Conservation (phyloP, 768 basidiomycete species). For the Cystobasidium onofrii region DNA sequence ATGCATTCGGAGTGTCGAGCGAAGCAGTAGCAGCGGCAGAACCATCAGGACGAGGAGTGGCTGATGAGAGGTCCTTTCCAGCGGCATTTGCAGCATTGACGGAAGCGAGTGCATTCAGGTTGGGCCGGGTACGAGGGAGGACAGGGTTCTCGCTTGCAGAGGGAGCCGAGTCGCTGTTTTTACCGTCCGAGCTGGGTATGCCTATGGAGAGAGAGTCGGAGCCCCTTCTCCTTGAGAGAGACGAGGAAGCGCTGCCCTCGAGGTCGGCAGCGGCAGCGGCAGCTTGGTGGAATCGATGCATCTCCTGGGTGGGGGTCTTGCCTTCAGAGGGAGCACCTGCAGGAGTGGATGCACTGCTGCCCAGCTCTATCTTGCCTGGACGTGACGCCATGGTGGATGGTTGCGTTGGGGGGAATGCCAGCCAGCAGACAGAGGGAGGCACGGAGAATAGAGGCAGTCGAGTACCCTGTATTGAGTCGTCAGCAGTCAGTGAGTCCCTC, state of each 20-base stretch:
- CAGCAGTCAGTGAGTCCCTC: too few relatives aligned
- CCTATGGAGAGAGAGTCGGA: not conserved
- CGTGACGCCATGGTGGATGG: not conserved
- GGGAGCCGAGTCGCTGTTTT: not conserved
- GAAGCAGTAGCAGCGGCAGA: too few relatives aligned
- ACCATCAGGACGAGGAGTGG: not conserved
- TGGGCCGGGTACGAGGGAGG: not conserved
- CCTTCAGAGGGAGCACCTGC: not conserved
- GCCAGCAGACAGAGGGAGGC: too few relatives aligned
- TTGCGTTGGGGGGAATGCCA: not conserved
- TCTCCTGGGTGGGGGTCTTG: not conserved
- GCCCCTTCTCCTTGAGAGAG: not conserved
- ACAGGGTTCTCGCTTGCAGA: not conserved
- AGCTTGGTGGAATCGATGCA: not conserved
- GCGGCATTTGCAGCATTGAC: not conserved
- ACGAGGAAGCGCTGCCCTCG: not conserved
- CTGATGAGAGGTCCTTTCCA: not conserved
- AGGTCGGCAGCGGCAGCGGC: not conserved
- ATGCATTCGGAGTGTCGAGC: not conserved
- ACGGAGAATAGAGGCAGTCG: too few relatives aligned
- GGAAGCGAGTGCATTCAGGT: not conserved
- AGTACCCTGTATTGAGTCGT: too few relatives aligned
- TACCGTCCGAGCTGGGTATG: not conserved
- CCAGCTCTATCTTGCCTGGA: not conserved
- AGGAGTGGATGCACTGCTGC: not conserved